Evolutionary conservation across 495 filamentous ascomycete species (phyloP).

Genomic region (Trichoderma asperelloides): DNA sequence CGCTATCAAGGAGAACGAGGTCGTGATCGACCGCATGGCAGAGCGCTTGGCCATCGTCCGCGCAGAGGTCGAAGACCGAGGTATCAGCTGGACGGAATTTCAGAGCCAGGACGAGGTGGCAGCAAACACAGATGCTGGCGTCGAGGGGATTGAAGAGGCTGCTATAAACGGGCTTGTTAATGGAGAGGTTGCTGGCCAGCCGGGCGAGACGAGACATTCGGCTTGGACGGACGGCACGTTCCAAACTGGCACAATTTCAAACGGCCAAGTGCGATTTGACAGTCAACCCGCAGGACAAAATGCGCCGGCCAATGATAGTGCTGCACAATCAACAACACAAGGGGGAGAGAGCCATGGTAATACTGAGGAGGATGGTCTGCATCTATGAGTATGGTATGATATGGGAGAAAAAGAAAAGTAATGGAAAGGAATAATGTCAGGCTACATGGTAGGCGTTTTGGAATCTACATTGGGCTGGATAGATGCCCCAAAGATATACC

Average conservation of each 20-base stretch:
- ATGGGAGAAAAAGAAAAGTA: slow-evolving; percentile 5
- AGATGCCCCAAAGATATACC: not conserved
- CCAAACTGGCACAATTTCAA: slow-evolving; percentile 38
- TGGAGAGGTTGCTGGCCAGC: slow-evolving; percentile 14
- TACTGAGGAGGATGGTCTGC: slow-evolving; percentile 51
- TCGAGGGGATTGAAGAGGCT: slow-evolving; percentile 13
- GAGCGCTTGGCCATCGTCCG: slow-evolving; percentile 60
- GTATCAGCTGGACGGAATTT: slow-evolving; percentile 59
- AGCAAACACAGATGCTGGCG: slow-evolving; percentile 12
- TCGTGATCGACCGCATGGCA: slow-evolving; percentile 63
- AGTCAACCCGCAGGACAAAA: slow-evolving; percentile 8
- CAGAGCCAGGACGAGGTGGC: slow-evolving; percentile 29
- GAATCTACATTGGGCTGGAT: not conserved
- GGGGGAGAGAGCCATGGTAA: slow-evolving; percentile 25
- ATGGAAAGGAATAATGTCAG: not conserved
- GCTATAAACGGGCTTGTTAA: slow-evolving; percentile 14
- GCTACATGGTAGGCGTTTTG: slow-evolving; percentile 2
- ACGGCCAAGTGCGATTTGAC: slow-evolving; percentile 31
- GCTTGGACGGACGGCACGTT: slow-evolving; percentile 49
- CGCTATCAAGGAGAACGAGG: slow-evolving; percentile 66
- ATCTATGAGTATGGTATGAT: slow-evolving; percentile 40
- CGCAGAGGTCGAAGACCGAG: slow-evolving; percentile 66
- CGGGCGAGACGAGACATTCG: slow-evolving; percentile 17
- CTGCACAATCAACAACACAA: not conserved
- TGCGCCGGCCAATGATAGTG: not conserved